phyloP scores from a whole-genome alignment of 768 basidiomycete species.

The Coprinopsis strossmayeri region DNA sequence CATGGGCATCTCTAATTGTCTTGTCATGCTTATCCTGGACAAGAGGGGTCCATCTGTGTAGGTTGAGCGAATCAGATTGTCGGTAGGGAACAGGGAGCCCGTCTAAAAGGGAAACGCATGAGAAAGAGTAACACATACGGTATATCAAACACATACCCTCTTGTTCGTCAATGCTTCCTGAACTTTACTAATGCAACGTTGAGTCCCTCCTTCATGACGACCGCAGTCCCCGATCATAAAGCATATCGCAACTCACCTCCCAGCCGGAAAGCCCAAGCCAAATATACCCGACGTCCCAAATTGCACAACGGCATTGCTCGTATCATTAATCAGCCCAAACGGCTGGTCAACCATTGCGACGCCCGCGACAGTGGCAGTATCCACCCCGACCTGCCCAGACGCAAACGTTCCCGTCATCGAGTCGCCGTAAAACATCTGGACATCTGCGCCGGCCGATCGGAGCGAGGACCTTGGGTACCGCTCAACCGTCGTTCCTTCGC shows the following conservation, averaged over 20 bases:
- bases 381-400: slow-evolving; percentile 46
- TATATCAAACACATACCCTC: background rate
- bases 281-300: slow-evolving; percentile 56
- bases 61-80: slow-evolving; percentile 29
- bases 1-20: slow-evolving; percentile 38
- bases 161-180: slow-evolving; percentile 22
- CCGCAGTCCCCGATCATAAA: too few species aligned
- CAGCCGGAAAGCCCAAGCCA: slow-evolving; percentile 62
- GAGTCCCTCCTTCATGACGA: too few species aligned
- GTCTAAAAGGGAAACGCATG: slow-evolving; percentile 8
- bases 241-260: slow-evolving; percentile 50
- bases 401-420: slow-evolving; percentile 60
- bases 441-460: slow-evolving; percentile 27
- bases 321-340: slow-evolving; percentile 52
- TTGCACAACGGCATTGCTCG: slow-evolving; percentile 49
- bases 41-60: slow-evolving; percentile 38
- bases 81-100: slow-evolving; percentile 23
- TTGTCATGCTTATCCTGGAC: slow-evolving; percentile 38
- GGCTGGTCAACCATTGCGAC: slow-evolving; percentile 43
- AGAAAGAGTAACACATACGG: slow-evolving; percentile 4
- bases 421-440: slow-evolving; percentile 56
- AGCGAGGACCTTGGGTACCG: slow-evolving; percentile 37
- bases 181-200: slow-evolving; percentile 30
- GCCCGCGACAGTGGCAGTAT: slow-evolving; percentile 47
- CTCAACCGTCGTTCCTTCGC: slow-evolving; percentile 25